Evolutionary conservation across 495 filamentous ascomycete species (phyloP).

Genomic region (Lophiotrema nucula): DNA sequence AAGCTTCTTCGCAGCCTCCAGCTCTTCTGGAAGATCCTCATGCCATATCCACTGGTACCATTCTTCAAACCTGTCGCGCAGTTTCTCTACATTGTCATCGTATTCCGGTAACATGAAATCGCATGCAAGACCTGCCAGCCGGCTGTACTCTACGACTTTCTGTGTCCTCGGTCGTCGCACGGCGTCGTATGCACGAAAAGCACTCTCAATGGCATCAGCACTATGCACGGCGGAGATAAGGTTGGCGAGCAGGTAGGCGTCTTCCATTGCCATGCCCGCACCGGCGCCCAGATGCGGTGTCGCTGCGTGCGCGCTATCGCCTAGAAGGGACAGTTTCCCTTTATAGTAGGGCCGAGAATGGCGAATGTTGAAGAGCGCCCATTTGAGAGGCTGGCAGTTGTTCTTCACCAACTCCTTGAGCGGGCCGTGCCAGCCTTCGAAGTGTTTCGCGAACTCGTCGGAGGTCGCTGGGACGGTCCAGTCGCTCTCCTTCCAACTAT

Average conservation of each 20-base stretch:
- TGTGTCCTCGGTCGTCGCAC: constrained; percentile 51
- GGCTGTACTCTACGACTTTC: constrained; percentile 32
- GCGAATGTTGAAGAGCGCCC: constrained; percentile 64
- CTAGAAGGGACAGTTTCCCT: constrained; percentile 57
- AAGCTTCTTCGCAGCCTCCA: constrained; percentile 7
- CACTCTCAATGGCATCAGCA: constrained; percentile 45
- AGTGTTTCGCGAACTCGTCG: constrained; percentile 57
- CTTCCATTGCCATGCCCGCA: constrained; percentile 68
- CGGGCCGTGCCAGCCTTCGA: constrained; percentile 51
- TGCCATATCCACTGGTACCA: constrained; percentile 15
- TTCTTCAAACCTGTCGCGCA: constrained; percentile 7
- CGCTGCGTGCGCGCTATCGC: constrained; percentile 68
- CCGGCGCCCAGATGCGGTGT: constrained; percentile 70
- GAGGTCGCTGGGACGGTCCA: constrained; percentile 59
- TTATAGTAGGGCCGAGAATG: constrained; percentile 55
- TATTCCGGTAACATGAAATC: constrained; percentile 30
- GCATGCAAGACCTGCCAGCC: constrained; percentile 32
- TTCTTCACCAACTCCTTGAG: constrained; percentile 49
- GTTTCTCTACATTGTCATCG: constrained; percentile 36
- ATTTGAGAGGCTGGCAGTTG: constrained; percentile 27
- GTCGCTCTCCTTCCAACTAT: constrained; percentile 48
- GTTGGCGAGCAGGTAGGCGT: constrained; percentile 60
- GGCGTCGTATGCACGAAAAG: constrained; percentile 61
- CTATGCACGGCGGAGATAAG: constrained; percentile 49
- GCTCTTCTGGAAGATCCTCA: constrained; percentile 15